Percentiles rank a stretch among this genome's conserved stretches.
These are phyloP conservation scores for Neonectria neomacrospora DNA, from an alignment of 2,329 filamentous ascomycete genomes.

Conservation along the genomic window DNA sequence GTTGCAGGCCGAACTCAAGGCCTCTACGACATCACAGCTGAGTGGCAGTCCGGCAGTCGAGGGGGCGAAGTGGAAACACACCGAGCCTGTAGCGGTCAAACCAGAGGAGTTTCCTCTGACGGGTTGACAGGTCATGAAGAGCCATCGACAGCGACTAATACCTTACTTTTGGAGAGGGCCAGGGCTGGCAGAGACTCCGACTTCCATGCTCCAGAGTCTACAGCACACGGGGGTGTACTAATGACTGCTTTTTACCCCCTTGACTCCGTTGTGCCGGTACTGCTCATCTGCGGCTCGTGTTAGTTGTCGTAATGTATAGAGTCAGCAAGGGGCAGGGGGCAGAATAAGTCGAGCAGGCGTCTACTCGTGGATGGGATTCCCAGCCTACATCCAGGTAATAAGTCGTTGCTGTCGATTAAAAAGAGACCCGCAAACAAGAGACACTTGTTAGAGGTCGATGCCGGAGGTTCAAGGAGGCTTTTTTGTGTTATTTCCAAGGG, in stretches of 20 bases:
- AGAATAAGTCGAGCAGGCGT: not conserved
- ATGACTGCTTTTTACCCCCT: too few relatives aligned
- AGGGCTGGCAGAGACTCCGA: not conserved
- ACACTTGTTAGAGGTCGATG: slow-evolving; percentile 1
- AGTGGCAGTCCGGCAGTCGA: not conserved
- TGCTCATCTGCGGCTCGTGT: too few relatives aligned
- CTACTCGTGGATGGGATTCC: not conserved
- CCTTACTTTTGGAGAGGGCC: slow-evolving; percentile 8
- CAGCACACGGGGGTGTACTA: too few relatives aligned
- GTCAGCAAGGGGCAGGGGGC: not conserved
- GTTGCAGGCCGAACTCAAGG: slow-evolving; percentile 1
- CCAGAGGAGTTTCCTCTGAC: not conserved
- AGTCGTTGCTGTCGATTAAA: not conserved
- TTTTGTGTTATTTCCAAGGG: not conserved
- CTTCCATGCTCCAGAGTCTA: not conserved
- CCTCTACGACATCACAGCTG: not conserved
- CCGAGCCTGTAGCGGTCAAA: slow-evolving; percentile 4
- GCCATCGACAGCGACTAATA: not conserved
- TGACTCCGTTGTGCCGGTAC: too few relatives aligned
- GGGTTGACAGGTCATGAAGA: slow-evolving; percentile 1
- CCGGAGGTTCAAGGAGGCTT: not conserved
- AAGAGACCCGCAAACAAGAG: slow-evolving; percentile 4
- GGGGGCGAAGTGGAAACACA: not conserved
- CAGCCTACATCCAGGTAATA: not conserved
- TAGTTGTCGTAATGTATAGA: not conserved